Evolutionary conservation across 345 rosid genomes (phyloP).

Genomic region (Psidium friedrichsthalianum): DNA sequence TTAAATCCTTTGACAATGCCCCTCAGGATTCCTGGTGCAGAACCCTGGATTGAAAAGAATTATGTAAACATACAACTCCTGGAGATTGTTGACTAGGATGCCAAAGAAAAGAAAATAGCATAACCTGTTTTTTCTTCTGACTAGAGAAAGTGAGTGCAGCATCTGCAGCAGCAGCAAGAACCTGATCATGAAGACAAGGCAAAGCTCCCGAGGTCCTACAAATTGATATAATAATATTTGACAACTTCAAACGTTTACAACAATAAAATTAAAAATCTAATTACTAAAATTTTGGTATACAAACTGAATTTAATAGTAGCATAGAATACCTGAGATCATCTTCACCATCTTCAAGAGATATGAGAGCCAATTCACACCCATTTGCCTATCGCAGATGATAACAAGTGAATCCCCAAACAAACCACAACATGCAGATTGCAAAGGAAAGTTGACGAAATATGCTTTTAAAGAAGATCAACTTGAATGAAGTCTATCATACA

Average conservation of each 20-base stretch:
- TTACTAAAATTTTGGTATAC: not conserved
- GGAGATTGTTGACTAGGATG: not conserved
- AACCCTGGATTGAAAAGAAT: constrained; percentile 32
- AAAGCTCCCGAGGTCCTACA: constrained; percentile 65
- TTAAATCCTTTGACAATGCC: constrained; percentile 45
- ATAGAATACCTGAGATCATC: constrained; percentile 44
- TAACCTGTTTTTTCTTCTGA: constrained; percentile 31
- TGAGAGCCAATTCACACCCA: constrained; percentile 63
- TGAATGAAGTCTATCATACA: not conserved
- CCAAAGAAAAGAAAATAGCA: constrained; percentile 1
- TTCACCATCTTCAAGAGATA: constrained; percentile 46
- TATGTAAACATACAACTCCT: not conserved
- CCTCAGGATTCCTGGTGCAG: constrained; percentile 37
- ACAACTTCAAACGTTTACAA: not conserved
- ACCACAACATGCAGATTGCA: not conserved
- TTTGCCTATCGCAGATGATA: constrained; percentile 34
- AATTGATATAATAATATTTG: not conserved
- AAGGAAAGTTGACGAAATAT: not conserved
- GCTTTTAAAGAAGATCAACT: not conserved
- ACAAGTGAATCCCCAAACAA: not conserved
- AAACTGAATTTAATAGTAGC: not conserved
- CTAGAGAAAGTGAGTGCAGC: constrained; percentile 31
- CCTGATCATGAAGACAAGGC: constrained; percentile 69
- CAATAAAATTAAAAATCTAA: not conserved
- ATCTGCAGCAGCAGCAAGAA: constrained; percentile 65